Conservation (phyloP, 371 early-diverging fungal genomes). For the Rhizopus arrhizus region DNA sequence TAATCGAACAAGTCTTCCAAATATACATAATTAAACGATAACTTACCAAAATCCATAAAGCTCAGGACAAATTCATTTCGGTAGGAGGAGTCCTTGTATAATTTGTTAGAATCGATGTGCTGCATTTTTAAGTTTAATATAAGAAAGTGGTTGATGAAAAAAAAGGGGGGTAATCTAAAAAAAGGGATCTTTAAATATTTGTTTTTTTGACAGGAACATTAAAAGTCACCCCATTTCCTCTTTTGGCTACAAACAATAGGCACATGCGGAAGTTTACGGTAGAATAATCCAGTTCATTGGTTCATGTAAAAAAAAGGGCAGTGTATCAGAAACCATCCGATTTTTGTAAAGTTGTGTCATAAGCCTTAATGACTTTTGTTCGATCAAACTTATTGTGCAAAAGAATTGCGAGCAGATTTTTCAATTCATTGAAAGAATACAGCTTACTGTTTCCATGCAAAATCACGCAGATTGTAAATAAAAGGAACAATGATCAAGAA, state of each 20-base stretch:
- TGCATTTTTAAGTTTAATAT: constrained; percentile 33
- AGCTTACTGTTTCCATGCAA: constrained; percentile 83
- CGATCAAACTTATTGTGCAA: constrained; percentile 95
- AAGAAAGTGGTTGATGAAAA: not conserved
- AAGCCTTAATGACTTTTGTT: constrained; percentile 88
- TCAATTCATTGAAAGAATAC: not conserved
- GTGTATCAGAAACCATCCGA: constrained; percentile 64
- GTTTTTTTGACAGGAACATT: not conserved
- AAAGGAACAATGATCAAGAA: constrained; percentile 75
- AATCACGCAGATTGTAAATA: constrained; percentile 78
- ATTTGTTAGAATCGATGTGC: constrained; percentile 22
- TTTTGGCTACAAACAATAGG: constrained; percentile 3
- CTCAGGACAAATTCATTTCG: constrained; percentile 27
- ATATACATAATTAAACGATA: not conserved
- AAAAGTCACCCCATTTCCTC: constrained; percentile 2
- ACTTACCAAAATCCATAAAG: constrained; percentile 31
- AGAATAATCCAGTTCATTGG: not conserved
- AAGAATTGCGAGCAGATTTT: constrained; percentile 72
- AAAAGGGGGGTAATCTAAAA: not conserved
- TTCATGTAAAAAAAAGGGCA: not conserved
- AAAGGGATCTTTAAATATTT: not conserved
- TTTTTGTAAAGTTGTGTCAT: constrained; percentile 93
- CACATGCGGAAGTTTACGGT: not conserved
- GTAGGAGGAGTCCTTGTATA: constrained; percentile 24
- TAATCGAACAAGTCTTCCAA: not conserved